Base-by-base conservation (phyloP, 73 alveolate genomes). In the Paramecium sexaurelia region DNA sequence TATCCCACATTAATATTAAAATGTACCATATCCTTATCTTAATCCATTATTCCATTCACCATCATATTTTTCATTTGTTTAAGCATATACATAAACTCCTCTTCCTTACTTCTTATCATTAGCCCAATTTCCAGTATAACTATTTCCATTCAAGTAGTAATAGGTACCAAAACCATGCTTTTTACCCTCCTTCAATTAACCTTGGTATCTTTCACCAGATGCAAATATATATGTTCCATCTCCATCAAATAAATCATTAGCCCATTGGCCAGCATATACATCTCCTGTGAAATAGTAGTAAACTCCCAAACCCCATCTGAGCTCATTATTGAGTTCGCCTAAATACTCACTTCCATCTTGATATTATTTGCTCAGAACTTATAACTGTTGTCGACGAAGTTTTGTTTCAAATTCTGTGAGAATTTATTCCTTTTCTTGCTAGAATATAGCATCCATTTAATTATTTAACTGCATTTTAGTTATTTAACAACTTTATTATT, bases 181-280 rank as follows among this genome's bases (percentile, higher is more conserved):
- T 47, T 82, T 66, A 4, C 94, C 94, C n/a, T 88, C 94, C 29
- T 40, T 41, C 24, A 88, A 47, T 68, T 88, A 45, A 26, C 94
- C 94, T 88, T 88, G 24, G 55, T 68, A 88, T 88, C 94, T 51
- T 88, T 88, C 94, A 7, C 94, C 94, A 5, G 94, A 68, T 37
- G 51, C 55, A 69, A 88, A 88, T 55, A 88, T 67, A 45, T 88
- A 88, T 19, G 91, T 61, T 41, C 96, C 93, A 35, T 71, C 73
- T 19, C 96, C 96, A 36, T 67, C 89, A 57, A 91, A 67, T 71
- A 82, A 66, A 61, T 88, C 96, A 27, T 92, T 73, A 17, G 33
- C 75, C 92, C 94, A 87, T 22, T 92, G 61, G 1, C 96, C 96
- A n/a, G 73, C 94, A 69, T 69, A 92, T 17, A 92, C 85, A 47